A percentile compares a stretch with the other conserved stretches of the same genome.
Conservation (phyloP, 345 rosid species). For the Arabidopsis arenosa region DNA sequence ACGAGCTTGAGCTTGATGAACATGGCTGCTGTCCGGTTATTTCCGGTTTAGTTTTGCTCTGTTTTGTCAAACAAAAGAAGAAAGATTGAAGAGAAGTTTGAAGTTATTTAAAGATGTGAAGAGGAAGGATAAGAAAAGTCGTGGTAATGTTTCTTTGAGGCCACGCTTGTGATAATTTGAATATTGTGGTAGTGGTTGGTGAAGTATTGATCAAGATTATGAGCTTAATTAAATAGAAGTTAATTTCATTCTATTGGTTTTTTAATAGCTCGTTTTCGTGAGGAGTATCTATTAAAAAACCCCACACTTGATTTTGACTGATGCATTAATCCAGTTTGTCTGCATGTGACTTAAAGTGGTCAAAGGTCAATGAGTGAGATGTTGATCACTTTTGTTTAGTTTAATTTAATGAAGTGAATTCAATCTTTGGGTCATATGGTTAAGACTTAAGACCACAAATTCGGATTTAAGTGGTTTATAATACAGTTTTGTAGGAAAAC, state of each 20-base stretch:
- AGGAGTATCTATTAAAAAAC: neutral
- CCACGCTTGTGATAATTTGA: slow-evolving; percentile 18
- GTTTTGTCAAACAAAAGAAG: neutral
- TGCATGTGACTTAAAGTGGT: slow-evolving; percentile 32
- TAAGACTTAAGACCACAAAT: neutral
- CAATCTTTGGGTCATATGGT: slow-evolving; percentile 1
- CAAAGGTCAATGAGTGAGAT: slow-evolving; percentile 20
- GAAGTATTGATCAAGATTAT: slow-evolving; percentile 29
- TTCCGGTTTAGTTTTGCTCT: slow-evolving; percentile 28
- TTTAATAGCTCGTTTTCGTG: slow-evolving; percentile 26
- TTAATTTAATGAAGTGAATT: neutral
- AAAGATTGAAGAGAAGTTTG: neutral
- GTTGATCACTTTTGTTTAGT: slow-evolving; percentile 25
- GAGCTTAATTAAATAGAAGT: slow-evolving; percentile 11
- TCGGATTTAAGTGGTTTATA: neutral
- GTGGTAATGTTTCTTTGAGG: slow-evolving; percentile 24
- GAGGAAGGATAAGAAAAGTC: slow-evolving; percentile 8
- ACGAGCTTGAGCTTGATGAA: slow-evolving; percentile 29
- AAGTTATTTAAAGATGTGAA: slow-evolving; percentile 10
- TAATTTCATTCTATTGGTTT: neutral
- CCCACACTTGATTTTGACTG: slow-evolving; percentile 24
- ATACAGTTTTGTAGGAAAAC: neutral
- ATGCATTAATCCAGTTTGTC: slow-evolving; percentile 28
- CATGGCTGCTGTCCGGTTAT: slow-evolving; percentile 20
- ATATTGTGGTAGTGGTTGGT: slow-evolving; percentile 26